These are phyloP conservation scores for Mortierella sp. DNA, from an alignment of 371 early-diverging fungal genomes.

Conservation along the genomic window DNA sequence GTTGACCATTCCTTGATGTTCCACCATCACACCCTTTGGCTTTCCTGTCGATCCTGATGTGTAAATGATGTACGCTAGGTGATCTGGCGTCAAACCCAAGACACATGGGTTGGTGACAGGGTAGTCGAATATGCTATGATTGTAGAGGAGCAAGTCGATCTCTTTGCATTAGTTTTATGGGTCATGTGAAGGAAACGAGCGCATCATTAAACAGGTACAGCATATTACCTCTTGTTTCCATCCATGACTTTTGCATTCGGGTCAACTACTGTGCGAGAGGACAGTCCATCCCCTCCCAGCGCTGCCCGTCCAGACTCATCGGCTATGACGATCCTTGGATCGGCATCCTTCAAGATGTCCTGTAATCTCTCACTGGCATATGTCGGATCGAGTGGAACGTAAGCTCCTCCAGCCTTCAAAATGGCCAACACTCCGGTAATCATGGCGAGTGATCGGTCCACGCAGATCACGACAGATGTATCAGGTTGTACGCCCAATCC, in stretches of 20 bases:
- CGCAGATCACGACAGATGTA: slow-evolving; percentile 6
- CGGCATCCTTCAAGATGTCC: not conserved
- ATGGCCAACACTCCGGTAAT: slow-evolving; percentile 6
- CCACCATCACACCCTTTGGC: slow-evolving; percentile 60
- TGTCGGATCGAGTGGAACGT: slow-evolving; percentile 17
- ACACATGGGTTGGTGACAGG: not conserved
- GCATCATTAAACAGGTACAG: no score
- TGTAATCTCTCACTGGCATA: not conserved
- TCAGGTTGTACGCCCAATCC: slow-evolving; percentile 8
- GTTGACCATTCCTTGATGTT: slow-evolving; percentile 3
- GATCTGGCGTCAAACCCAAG: not conserved
- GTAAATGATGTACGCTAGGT: slow-evolving; percentile 48
- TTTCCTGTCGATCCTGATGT: slow-evolving; percentile 63
- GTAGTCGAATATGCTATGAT: not conserved
- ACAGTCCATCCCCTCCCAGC: no score
- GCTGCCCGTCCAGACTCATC: not conserved
- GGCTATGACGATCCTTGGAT: not conserved
- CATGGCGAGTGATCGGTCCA: slow-evolving; percentile 11
- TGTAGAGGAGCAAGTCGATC: no score
- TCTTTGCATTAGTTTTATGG: no score
- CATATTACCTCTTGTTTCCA: no score
- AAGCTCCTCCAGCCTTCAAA: slow-evolving; percentile 17
- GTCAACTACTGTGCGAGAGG: no score
- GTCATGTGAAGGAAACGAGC: no score
- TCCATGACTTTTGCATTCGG: no score